These are phyloP conservation scores for Triticum dicoccoides DNA, from an alignment of 176 grass and related monocot species.

Conservation along the genomic window DNA sequence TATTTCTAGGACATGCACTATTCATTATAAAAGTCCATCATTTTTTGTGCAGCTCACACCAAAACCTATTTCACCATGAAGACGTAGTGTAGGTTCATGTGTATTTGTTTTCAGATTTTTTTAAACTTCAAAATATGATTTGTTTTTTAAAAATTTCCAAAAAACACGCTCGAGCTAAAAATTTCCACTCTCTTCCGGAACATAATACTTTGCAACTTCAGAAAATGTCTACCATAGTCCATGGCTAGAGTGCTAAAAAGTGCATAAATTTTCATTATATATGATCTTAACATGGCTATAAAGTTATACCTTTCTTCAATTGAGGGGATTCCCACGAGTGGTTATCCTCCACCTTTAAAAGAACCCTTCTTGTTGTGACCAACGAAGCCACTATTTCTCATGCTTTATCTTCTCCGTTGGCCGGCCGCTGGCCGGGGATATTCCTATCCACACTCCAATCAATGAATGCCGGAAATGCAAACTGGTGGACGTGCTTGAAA, in stretches of 20 bases:
- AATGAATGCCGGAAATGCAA: conserved; percentile 11
- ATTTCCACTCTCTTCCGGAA: neutral
- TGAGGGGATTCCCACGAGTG: conserved; percentile 36
- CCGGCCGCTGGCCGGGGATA: conserved; percentile 48
- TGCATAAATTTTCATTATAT: neutral
- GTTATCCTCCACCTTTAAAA: conserved; percentile 23
- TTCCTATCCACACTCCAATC: conserved; percentile 41
- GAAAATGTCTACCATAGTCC: neutral
- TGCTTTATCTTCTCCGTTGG: conserved; percentile 39
- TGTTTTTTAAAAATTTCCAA: no score
- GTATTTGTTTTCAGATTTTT: no score
- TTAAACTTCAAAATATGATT: no score
- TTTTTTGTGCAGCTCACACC: no score
- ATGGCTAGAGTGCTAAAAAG: neutral
- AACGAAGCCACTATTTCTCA: no score
- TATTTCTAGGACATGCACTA: no score
- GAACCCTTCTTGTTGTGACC: no score
- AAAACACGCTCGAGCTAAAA: no score
- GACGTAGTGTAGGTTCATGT: no score
- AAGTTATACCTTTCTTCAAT: conserved; percentile 46
- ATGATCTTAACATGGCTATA: neutral
- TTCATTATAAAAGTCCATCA: no score
- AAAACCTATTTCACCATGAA: no score
- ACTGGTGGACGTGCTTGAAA: neutral
- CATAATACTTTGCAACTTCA: neutral